These are phyloP conservation scores for Prunus campanulata DNA, from an alignment of 306 rosid species.

Conservation along the genomic window DNA sequence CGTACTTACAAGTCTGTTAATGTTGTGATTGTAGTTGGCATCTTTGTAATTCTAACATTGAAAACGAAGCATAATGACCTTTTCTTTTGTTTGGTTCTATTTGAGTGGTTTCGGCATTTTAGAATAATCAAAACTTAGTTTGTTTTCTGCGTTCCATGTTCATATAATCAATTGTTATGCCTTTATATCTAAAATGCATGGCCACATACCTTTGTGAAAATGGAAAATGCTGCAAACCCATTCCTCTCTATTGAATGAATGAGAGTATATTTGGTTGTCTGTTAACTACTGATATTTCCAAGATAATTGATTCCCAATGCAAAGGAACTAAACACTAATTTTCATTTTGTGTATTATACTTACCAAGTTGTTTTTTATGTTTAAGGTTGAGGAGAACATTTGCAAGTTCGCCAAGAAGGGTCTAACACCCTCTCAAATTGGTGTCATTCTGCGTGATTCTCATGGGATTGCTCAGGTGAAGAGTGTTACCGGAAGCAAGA, in stretches of 20 bases:
- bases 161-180: neutral
- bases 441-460: no score
- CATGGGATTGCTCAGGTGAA: no score
- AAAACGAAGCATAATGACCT: neutral
- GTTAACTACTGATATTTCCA: neutral
- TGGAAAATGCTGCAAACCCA: neutral
- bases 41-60: neutral
- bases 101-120: neutral
- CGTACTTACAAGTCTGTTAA: neutral
- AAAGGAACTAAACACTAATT: neutral
- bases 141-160: neutral
- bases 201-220: neutral
- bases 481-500: no score
- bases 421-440: no score
- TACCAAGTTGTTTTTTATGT: neutral
- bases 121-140: neutral
- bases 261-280: neutral
- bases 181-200: neutral
- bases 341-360: neutral
- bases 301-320: neutral
- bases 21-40: neutral
- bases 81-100: neutral
- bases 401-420: no score
- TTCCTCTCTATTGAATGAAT: neutral
- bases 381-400: slow-evolving; percentile 7